Base-by-base conservation (phyloP, 1,139 yeast species). In the Candida tetrigidarum region DNA sequence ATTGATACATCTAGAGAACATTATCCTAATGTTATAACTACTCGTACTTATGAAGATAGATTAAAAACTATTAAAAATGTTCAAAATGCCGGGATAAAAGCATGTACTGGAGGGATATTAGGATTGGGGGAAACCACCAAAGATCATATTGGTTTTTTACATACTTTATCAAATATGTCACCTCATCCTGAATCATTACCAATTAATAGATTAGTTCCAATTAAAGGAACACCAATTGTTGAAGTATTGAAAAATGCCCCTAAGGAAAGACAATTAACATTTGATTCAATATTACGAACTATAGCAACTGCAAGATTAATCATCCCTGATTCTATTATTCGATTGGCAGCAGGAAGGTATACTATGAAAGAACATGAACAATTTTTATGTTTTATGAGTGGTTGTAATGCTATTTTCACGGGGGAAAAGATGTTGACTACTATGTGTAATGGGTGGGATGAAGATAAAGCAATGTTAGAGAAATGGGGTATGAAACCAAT, bases 401-500 rank as follows among this genome's bases (percentile, higher is more conserved):
- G 95, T 10, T 83, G 86, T 49, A 86, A 86, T 64, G 92, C 93
- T 12, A 83, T 86, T 41, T 86, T 86, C 62, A 86, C 93, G 0
- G 95, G 95, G 18, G 86, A 86, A 62, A 82, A 78, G 55, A 86
- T 86, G 93, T 67, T 86, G 50, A 86, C 95, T 2, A 86, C 95
- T 3, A 82, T 84, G 84, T 86, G 95, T 60, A 84, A 82, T 51
- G 92, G 91, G 3, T 86, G 93, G 93, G 90, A 86, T 41, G 93
- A 86, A 59, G 95, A 86, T 60, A 84, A 76, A 51, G 74, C 65
- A 8, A 81, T 86, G 89, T 67, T 86, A 32, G 62, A 64, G 3
- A 79, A 76, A 54, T 86, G 93, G 93, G 95, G 95, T 0, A 62
- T 85, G 55, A 69, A 63, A 51, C 90, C 91, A 30, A 81, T 86